phyloP scores from a whole-genome alignment of 2,329 filamentous ascomycete species.

The Xylaria sp. region DNA sequence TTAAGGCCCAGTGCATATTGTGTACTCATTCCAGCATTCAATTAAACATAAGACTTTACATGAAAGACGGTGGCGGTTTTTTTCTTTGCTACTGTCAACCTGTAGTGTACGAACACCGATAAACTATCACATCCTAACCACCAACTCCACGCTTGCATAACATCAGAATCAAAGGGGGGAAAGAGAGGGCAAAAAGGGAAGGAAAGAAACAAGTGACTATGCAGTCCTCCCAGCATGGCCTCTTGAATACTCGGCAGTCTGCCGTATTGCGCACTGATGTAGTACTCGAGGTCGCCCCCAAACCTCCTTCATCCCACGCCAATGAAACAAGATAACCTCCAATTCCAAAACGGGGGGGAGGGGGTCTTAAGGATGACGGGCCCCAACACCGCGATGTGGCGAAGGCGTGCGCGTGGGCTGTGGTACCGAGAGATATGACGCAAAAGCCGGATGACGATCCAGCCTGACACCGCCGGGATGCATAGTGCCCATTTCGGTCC shows the following conservation, averaged over 20 bases:
- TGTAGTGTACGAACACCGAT: neutral
- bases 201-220: no score
- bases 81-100: neutral
- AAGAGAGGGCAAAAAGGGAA: neutral
- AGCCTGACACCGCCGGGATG: conserved; percentile 32
- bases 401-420: conserved; percentile 37
- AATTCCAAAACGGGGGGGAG: neutral
- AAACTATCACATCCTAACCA: neutral
- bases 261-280: neutral
- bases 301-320: neutral
- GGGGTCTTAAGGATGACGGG: neutral
- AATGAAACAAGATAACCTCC: neutral
- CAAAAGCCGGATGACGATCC: conserved; percentile 45
- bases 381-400: conserved; percentile 19
- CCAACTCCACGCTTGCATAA: conserved; percentile 5
- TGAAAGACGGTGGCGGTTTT: neutral
- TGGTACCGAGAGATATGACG: conserved; percentile 36
- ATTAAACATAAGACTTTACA: neutral
- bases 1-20: no score
- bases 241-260: neutral
- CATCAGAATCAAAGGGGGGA: neutral
- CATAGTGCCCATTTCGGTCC: conserved; percentile 45
- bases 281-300: neutral
- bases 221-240: neutral
- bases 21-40: neutral